Evolutionary conservation across 768 basidiomycete genomes (phyloP), one percentile per base, ranked within the genome.

Genomic region (Boletellus ananiceps): DNA sequence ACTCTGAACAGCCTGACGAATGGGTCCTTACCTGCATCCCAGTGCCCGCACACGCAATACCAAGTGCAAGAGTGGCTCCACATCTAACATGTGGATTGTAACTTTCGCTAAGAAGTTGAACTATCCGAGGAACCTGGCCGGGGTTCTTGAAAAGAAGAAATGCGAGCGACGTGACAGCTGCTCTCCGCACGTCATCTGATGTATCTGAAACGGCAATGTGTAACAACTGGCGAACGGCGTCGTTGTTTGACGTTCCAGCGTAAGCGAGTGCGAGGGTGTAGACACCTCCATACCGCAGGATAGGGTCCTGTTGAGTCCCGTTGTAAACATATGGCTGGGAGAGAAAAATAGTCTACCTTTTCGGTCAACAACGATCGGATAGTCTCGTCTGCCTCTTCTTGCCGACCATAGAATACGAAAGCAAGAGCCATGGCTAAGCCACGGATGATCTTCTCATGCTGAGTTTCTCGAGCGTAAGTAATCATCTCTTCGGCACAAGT

Each of bases 61-160:
- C 96, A 19, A 99, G 76, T 18, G 96, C 96, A 29, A 99, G 78
- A 5, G 95, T 96, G 25, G 94, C 93, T 56, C 95, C 95, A 54
- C 95, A 97, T 37, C 96, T 82, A 19, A 99, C 96, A 65, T 98
- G 95, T 13, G 96, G 96, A 64, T 98, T 99, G 70, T 99, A 99
- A 60, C 93, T 95, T 74, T 99, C 96, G 56, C 91, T 93, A 44
- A 99, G 74, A 14, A 99, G 79, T 65, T 99, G 96, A 6, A 99
- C 96, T 51, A 98, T 90, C 39, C 96, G 79, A 16, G 96, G 96
- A 2, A 99, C 94, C 73, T 97, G 94, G 12, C 82, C 80, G 12
- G 96, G 94, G 66, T 89, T 96, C 71, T 97, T 93, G 81, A 95
- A 99, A 25, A 99, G 79, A 49, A 99, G 74, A 75, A 99, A 98